Base-by-base conservation (phyloP, 1,139 yeast species). In the Pneumocystis murina region DNA sequence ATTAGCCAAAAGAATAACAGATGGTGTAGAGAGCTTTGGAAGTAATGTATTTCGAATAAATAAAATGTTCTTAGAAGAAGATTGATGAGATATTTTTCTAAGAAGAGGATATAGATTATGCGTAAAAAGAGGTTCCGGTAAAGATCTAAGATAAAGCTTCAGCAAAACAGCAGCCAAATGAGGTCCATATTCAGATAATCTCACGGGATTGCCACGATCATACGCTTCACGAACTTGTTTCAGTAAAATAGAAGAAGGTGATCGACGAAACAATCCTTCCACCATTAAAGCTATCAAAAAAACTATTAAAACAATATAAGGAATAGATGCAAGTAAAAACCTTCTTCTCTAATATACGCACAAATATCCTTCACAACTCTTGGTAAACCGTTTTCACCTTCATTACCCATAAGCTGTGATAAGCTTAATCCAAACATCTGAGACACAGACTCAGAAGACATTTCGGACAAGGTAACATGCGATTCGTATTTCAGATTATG, bases 401-500 rank as follows among this genome's bases (percentile, higher is more conserved):
- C 17, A 74, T 62, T 4, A 72, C 72, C 39, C 67, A 68, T 10
- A 76, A 77, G 68, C 75, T 75, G 17, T 73, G 69, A 1, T 75
- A 75, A n/a, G 64, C 67, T 61, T 73, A 69, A 17, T 48, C 65
- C 58, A 63, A 61, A 62, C 57, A 35, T 33, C 5, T 48, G 55
- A 48, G 55, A 12, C 17, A 5, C 35, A 59, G 64, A 14, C 6
- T 58, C 43, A 8, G 16, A 20, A 24, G 24, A 20, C 41, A 30
- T 38, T 10, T 30, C 39, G 10, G 78, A 78, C 10, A 75, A 70
- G 1, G 75, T 72, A 63, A 75, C 71, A 24, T 62, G 62, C 16
- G 67, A 67, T 64, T 73, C 75, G 3, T 70, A 66, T 63, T 71
- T 70, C 48, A 70, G 66, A 69, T 85, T 86, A 69, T 82, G 82